Evolutionary conservation across 2,329 filamentous ascomycete genomes (phyloP).

Genomic region (Sporothrix inflata): DNA sequence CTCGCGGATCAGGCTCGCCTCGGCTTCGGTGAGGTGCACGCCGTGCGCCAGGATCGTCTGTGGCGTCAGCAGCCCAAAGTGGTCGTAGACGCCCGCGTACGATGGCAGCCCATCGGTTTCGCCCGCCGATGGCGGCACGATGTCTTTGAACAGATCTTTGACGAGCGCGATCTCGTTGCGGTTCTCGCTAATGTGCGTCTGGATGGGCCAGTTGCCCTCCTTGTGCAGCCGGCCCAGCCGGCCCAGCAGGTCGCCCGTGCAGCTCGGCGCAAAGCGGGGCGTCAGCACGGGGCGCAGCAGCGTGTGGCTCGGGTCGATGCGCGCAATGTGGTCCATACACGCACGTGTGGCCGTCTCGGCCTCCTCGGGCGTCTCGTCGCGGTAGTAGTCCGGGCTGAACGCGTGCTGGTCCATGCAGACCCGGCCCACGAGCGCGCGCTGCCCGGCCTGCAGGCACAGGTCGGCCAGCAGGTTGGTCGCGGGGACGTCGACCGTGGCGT

Average conservation of each 20-base stretch:
- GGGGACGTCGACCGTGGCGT: conserved; percentile 82
- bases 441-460: conserved; percentile 76
- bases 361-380: conserved; percentile 67
- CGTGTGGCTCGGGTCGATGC: conserved; percentile 65
- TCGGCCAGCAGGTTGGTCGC: conserved; percentile 90
- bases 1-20: conserved; percentile 65
- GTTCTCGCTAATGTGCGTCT: conserved; percentile 93
- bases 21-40: conserved; percentile 71
- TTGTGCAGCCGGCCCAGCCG: conserved; percentile 67
- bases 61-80: conserved; percentile 66
- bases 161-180: conserved; percentile 73
- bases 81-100: conserved; percentile 83
- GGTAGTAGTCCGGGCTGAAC: conserved; percentile 75
- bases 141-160: conserved; percentile 63
- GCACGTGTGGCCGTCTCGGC: conserved; percentile 60
- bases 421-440: conserved; percentile 87
- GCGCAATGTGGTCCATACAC: conserved; percentile 67
- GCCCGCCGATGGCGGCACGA: conserved; percentile 41
- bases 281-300: conserved; percentile 83
- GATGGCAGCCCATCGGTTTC: conserved; percentile 39
- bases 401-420: conserved; percentile 85
- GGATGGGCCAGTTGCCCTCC: conserved; percentile 68
- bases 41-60: conserved; percentile 85
- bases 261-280: conserved; percentile 68
- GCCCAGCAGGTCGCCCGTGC: conserved; percentile 61